Percentiles rank a stretch among this genome's conserved stretches.
Conservation (phyloP, 345 rosid species). For the Rhodamnia rubescens region DNA sequence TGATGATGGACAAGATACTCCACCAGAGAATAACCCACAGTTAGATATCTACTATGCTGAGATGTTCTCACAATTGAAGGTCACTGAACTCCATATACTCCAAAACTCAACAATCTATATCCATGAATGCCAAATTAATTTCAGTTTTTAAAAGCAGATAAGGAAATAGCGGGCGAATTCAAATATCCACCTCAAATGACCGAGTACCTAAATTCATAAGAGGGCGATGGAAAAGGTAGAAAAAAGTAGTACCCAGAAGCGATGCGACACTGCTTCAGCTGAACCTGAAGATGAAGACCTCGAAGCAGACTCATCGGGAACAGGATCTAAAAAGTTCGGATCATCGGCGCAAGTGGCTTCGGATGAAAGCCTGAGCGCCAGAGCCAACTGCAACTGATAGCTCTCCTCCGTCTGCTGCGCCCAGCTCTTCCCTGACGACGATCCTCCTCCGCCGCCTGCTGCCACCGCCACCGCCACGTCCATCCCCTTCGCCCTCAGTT, state of each 20-base stretch:
- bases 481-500: conserved; percentile 28
- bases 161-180: not conserved
- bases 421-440: conserved; percentile 87
- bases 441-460: conserved; percentile 17
- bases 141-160: not conserved
- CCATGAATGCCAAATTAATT: not conserved
- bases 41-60: not conserved
- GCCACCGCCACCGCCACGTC: conserved; percentile 8
- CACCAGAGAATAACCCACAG: not conserved
- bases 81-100: not conserved
- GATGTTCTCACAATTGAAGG: not conserved
- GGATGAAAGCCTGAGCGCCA: conserved; percentile 83
- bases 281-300: conserved; percentile 41
- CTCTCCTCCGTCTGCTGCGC: conserved; percentile 99
- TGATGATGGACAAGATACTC: not conserved
- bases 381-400: conserved; percentile 94
- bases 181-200: not conserved
- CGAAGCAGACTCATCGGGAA: conserved; percentile 57
- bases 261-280: conserved; percentile 71
- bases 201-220: not conserved
- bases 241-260: conserved; percentile 65
- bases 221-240: not conserved
- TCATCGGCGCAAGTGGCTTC: conserved; percentile 94
- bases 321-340: conserved; percentile 89
- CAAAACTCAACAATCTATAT: not conserved